Conservation (phyloP, 352 stramenopile species). For the Pythium aristosporum region DNA sequence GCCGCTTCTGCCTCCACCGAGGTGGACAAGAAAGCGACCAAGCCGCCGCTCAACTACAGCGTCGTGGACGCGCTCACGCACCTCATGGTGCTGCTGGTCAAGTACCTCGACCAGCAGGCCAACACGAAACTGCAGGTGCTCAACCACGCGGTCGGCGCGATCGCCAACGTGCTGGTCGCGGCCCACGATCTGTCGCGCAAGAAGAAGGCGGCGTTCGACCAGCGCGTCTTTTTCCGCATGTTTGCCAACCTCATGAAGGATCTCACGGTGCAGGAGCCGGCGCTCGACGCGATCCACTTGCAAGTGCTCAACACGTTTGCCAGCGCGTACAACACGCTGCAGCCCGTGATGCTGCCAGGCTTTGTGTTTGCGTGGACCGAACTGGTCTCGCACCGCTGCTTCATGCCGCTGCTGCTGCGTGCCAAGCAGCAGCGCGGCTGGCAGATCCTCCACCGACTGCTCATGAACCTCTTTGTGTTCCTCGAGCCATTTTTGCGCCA, state of each 20-base stretch:
- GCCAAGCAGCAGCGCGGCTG: slow-evolving; percentile 95
- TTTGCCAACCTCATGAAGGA: slow-evolving; percentile 98
- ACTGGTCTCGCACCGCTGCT: slow-evolving; percentile 97
- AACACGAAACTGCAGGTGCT: slow-evolving; percentile 86
- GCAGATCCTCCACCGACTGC: slow-evolving; percentile 96
- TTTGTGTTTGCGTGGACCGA: slow-evolving; percentile 99
- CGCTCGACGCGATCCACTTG: slow-evolving; percentile 93
- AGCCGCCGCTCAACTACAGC: slow-evolving; percentile 85
- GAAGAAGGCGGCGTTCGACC: slow-evolving; percentile 92
- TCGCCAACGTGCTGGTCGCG: slow-evolving; percentile 93
- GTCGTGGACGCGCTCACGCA: slow-evolving; percentile 97
- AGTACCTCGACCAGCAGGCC: slow-evolving; percentile 89
- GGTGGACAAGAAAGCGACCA: slow-evolving; percentile 27
- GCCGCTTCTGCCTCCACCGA: slow-evolving; percentile 27
- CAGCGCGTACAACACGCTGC: slow-evolving; percentile 95
- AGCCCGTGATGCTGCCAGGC: slow-evolving; percentile 93
- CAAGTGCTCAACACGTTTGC: slow-evolving; percentile 97
- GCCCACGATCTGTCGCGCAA: slow-evolving; percentile 79
- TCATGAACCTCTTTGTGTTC: slow-evolving; percentile 98
- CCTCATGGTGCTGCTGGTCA: slow-evolving; percentile 95
- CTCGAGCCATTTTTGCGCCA: slow-evolving; percentile 95
- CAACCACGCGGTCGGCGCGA: slow-evolving; percentile 95
- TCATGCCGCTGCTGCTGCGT: slow-evolving; percentile 96
- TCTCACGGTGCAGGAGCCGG: slow-evolving; percentile 93
- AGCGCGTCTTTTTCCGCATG: slow-evolving; percentile 98